phyloP scores from a whole-genome alignment of 192 early-diverging fungal species.

The Coemansia sp. region DNA sequence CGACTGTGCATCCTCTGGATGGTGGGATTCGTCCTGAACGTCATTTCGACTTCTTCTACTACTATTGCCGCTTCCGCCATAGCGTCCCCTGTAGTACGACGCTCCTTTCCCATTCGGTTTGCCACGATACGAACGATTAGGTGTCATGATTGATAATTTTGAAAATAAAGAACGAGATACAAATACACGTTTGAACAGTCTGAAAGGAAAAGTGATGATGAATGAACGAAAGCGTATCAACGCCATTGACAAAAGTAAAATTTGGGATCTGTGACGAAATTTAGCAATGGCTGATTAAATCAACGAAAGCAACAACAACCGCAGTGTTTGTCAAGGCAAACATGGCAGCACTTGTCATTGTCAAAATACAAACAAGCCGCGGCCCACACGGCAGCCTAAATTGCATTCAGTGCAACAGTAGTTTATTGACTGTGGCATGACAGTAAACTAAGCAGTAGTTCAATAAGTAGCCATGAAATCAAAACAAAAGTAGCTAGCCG shows the following conservation, averaged over 20 bases:
- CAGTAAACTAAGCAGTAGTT: constrained; percentile 3
- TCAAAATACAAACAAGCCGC: not conserved
- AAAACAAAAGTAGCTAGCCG: not conserved
- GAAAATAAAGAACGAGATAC: not conserved
- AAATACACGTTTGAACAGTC: not conserved
- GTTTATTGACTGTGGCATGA: not conserved
- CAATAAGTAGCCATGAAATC: not conserved
- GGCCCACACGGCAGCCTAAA: not conserved
- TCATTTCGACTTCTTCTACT: not conserved
- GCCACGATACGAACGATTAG: not conserved
- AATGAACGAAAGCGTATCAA: not conserved
- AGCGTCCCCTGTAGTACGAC: constrained; percentile 34
- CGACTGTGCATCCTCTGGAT: not conserved
- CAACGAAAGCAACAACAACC: not conserved
- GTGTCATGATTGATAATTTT: not conserved
- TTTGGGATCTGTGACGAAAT: not conserved
- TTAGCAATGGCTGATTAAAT: not conserved
- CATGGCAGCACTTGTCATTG: not conserved
- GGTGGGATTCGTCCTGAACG: not conserved
- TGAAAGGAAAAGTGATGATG: no score
- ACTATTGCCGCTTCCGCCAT: constrained; percentile 10
- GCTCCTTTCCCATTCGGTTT: not conserved
- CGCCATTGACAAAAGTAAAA: not conserved
- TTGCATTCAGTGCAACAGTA: not conserved
- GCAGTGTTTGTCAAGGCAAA: not conserved